These are phyloP conservation scores for Hevea brasiliensis DNA, from an alignment of 345 rosid species.

Conservation along the genomic window DNA sequence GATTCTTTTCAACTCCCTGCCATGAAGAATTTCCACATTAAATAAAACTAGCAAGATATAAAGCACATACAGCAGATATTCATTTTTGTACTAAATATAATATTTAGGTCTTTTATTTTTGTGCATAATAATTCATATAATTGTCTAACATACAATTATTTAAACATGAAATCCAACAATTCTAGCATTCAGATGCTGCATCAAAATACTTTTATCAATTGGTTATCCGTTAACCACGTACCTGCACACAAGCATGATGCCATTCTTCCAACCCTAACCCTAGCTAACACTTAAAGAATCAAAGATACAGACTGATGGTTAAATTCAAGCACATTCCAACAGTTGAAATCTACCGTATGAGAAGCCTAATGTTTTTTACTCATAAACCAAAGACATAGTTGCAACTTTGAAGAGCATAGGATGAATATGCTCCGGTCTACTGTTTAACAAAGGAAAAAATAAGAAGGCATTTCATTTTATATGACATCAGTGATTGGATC, in stretches of 20 bases:
- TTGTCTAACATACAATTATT: neutral
- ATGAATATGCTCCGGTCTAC: neutral
- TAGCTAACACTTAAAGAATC: neutral
- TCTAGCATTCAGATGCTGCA: neutral
- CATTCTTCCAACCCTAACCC: neutral
- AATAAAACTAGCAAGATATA: neutral
- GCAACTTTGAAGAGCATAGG: neutral
- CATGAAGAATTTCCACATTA: conserved; percentile 15
- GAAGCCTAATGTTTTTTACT: no score
- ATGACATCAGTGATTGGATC: no score
- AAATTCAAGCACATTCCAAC: neutral
- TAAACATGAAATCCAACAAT: neutral
- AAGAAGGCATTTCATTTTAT: no score
- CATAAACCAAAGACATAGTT: neutral
- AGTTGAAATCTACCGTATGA: neutral
- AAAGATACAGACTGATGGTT: neutral
- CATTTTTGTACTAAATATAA: neutral
- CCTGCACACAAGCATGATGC: neutral
- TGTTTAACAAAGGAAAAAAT: neutral
- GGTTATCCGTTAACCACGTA: neutral
- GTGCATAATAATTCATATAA: neutral
- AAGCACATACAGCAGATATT: neutral
- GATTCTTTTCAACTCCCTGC: conserved; percentile 68
- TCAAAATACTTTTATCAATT: no score
- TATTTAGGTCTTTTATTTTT: neutral